A percentile compares a stretch with the other conserved stretches of the same genome.
These are phyloP conservation scores for Curvularia verruculosa DNA, from an alignment of 2,329 filamentous ascomycete genomes.

Conservation along the genomic window DNA sequence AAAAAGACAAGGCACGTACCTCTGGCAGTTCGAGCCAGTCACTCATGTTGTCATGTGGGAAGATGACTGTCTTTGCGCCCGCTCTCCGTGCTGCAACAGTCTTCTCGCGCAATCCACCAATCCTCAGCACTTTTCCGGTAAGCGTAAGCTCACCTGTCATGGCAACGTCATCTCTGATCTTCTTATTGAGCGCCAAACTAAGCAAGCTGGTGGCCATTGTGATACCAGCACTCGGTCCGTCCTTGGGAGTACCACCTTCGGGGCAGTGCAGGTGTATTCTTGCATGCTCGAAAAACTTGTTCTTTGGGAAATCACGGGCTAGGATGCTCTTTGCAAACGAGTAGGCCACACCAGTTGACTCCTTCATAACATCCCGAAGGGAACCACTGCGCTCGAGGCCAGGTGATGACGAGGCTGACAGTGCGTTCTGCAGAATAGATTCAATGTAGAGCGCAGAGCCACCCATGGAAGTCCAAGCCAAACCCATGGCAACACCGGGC, in stretches of 20 bases:
- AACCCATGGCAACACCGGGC: constrained; percentile 93
- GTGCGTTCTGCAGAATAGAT: constrained; percentile 85
- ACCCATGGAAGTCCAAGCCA: constrained; percentile 97
- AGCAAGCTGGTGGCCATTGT: constrained; percentile 97
- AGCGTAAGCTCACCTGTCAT: constrained; percentile 99
- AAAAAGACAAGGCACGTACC: constrained; percentile 62
- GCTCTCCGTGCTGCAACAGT: constrained; percentile 92
- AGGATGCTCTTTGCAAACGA: constrained; percentile 92
- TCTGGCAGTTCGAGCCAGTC: constrained; percentile 98
- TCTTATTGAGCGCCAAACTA: constrained; percentile 78
- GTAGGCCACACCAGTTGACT: constrained; percentile 93
- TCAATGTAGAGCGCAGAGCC: constrained; percentile 97
- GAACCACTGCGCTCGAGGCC: constrained; percentile 92
- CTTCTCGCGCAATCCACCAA: constrained; percentile 94
- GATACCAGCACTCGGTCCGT: constrained; percentile 80
- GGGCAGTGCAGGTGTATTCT: constrained; percentile 95
- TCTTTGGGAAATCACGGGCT: constrained; percentile 83
- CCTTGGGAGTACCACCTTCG: constrained; percentile 94
- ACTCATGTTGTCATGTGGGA: constrained; percentile 92
- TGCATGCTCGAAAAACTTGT: constrained; percentile 95
- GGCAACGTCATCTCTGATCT: constrained; percentile 83
- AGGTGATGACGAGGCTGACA: constrained; percentile 75
- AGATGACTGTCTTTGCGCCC: constrained; percentile 90
- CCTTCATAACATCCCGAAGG: constrained; percentile 96
- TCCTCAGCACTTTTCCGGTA: constrained; percentile 93